A percentile compares a stretch with the other conserved stretches of the same genome.
These are phyloP conservation scores for Lophiostoma macrostomum DNA, from an alignment of 495 filamentous ascomycete genomes.

Conservation along the genomic window DNA sequence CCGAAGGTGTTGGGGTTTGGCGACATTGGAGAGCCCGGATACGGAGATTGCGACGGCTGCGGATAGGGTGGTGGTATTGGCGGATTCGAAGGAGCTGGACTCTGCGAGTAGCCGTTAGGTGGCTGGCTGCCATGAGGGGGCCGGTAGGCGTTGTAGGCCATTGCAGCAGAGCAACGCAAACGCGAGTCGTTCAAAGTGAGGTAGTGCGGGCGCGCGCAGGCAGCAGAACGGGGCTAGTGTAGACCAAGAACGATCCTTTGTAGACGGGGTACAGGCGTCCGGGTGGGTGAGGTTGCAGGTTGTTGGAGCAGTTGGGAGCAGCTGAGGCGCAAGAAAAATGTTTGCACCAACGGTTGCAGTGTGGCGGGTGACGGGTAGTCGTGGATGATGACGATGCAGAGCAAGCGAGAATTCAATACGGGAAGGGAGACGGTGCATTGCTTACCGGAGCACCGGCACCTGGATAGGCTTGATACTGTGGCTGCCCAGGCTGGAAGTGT, in stretches of 20 bases:
- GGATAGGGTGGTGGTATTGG: conserved; percentile 23
- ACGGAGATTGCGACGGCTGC: conserved; percentile 7
- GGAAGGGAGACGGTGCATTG: conserved; percentile 7
- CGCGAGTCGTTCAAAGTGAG: neutral
- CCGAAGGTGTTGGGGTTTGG: conserved; percentile 2
- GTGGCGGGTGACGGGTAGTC: conserved; percentile 4
- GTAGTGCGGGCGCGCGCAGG: neutral
- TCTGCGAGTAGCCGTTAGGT: conserved; percentile 26
- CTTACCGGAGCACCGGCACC: conserved; percentile 27
- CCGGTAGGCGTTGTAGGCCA: conserved; percentile 26
- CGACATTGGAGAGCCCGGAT: too few relatives aligned
- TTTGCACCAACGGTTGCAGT: neutral
- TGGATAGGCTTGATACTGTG: conserved; percentile 37
- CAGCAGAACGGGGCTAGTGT: too few relatives aligned
- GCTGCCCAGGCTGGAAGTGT: conserved; percentile 32
- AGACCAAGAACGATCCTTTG: too few relatives aligned
- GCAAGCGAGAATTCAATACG: conserved; percentile 14
- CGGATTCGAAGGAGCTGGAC: conserved; percentile 25
- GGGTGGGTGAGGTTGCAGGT: too few relatives aligned
- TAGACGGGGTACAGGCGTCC: too few relatives aligned
- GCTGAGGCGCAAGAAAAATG: neutral
- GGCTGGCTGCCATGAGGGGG: conserved; percentile 1
- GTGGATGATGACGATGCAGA: conserved; percentile 24
- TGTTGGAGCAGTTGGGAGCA: neutral
- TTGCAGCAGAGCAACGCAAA: neutral